Base-by-base conservation (phyloP, 306 rosid genomes). In the Vicia villosa region DNA sequence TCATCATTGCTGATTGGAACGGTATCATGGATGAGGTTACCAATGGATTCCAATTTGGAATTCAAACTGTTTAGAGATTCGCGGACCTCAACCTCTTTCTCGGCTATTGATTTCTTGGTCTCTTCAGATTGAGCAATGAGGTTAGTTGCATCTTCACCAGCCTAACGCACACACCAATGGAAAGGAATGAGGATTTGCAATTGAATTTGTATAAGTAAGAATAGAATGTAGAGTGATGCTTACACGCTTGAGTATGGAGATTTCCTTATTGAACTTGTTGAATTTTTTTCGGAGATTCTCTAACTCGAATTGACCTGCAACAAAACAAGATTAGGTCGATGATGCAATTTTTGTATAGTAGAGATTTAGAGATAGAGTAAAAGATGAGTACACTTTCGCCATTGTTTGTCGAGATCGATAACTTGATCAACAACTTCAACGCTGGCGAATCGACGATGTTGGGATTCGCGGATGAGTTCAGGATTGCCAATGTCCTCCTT, bases 11-110 rank as follows among this genome's bases (percentile, higher is more conserved):
- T 85, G 41, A 90, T 17, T 5, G 96, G 96, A 78, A 94, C 97
- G 0, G 96, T 82, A 77, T 90, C 98, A 50, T 90, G 98, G 38
- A 94, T 86, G n/a, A 94, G 97, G 80, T 94, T 94, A 84, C 96
- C 97, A 66, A 90, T 80, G 5, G 73, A 61, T 78, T 90, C 95
- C 88, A 88, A 79, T 72, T 80, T 88, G 6, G 84, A 64, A 79
- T 90, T 85, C 83, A 94, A 64, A 51, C 63, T 79, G 5, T 66
- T 65, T 0, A 61, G 57, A 45, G 88, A 82, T 20, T 94, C 98
- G 58, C 59, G 65, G 50, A 83, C 96, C 80, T 94, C 97, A 64
- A 65, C 81, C 16, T 90, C 96, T 79, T 91, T 94, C 71, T 85
- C 95, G 11, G 96, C 83, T 0, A 82, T 73, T 64, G 42, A 64